Conservation (phyloP, 2,329 filamentous ascomycete genomes). For the Colletotrichum gloeosporioides region DNA sequence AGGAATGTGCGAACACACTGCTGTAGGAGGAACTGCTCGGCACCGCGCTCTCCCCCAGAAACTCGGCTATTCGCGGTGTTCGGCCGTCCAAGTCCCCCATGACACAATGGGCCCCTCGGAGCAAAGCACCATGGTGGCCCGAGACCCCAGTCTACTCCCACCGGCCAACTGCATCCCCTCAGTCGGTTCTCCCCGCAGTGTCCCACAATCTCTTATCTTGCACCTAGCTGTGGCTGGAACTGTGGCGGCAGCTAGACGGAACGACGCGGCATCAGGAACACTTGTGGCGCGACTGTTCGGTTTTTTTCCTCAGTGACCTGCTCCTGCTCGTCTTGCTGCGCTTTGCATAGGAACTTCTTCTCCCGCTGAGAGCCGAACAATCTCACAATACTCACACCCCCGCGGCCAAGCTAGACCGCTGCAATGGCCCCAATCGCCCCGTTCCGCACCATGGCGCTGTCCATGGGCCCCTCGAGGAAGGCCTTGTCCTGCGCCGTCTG, state of each 20-base stretch:
- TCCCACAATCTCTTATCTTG: not conserved
- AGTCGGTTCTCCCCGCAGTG: constrained; percentile 13
- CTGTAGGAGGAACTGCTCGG: constrained; percentile 1
- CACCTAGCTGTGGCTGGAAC: not conserved
- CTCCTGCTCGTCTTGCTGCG: not conserved
- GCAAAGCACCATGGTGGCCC: not conserved
- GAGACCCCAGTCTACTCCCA: constrained; percentile 1
- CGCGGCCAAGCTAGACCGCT: not conserved
- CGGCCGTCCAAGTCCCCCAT: constrained; percentile 15
- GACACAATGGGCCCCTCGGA: constrained; percentile 17
- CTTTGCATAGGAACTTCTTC: not conserved
- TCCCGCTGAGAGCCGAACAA: not conserved
- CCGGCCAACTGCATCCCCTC: not conserved
- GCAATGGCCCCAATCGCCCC: constrained; percentile 3
- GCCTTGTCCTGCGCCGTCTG: constrained; percentile 52
- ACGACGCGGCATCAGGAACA: not conserved
- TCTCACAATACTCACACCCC: not conserved
- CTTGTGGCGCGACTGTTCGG: constrained; percentile 11
- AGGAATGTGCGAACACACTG: constrained; percentile 19
- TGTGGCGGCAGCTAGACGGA: constrained; percentile 9
- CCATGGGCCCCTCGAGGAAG: constrained; percentile 33
- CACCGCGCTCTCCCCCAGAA: not conserved
- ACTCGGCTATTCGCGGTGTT: constrained; percentile 26
- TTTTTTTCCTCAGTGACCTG: not conserved
- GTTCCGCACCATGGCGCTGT: constrained; percentile 31